Evolutionary conservation across 495 filamentous ascomycete genomes (phyloP), one percentile per base, ranked within the genome.

Genomic region (Daldinia childiae): DNA sequence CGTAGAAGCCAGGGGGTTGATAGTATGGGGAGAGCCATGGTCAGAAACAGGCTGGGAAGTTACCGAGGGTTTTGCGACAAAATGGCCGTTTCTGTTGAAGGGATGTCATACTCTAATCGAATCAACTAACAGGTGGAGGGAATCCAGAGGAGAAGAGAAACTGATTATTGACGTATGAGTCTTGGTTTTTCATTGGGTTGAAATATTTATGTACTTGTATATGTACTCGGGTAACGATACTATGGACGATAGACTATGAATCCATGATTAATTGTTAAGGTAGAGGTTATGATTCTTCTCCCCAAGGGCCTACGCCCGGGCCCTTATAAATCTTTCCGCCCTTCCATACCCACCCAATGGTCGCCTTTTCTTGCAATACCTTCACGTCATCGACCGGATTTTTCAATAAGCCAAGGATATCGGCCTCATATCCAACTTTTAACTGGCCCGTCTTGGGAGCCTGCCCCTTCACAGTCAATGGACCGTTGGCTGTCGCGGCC

Each of bases 21-120:
- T 88, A n/a, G 80, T 88, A 1, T 87, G 85, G 85, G 83, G 84
- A 8, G 82, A 86, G 38, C 82, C 85, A 0, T 82, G 82, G 78
- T 78, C 81, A 67, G 77, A 79, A 36, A 67, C 68, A 2, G 83
- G 78, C 32, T 88, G 85, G 85, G 85, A 87, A 69, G 69, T 87
- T 15, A 83, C 80, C 0, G 83, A 85, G 68, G 68, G 74, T 0
- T 88, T 88, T 69, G 54, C 83, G 27, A 79, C 77, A 61, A 85
- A 85, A 29, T 87, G 84, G 83, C 76, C 81, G 2, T 87, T 83
- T 77, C 68, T 87, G 19, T 68, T 88, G 8, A 73, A 80, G n/a
- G 85, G 84, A 19, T 87, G 85, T 77, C 74, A 77, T 6, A 79
- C 81, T 50, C 61, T 87, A 61, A 73, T 87, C 63, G 75, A 79